A percentile compares a stretch with the other conserved stretches of the same genome.
Conservation (phyloP, 1,139 yeast species). For the Kodamaea suecica region DNA sequence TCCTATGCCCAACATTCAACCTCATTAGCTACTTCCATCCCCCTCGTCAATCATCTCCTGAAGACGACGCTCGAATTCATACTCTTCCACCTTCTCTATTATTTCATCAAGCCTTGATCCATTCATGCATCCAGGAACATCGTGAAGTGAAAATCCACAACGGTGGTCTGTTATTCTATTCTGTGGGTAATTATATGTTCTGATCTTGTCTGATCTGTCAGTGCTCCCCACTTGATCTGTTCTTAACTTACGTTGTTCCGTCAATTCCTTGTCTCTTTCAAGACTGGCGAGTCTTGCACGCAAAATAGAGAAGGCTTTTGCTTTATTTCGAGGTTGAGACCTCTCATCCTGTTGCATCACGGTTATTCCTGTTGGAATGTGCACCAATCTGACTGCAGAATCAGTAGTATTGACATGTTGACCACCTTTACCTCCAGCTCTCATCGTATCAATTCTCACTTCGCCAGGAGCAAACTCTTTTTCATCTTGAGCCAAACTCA, state of each 20-base stretch:
- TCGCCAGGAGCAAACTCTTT: slow-evolving; percentile 82
- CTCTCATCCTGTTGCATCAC: slow-evolving; percentile 94
- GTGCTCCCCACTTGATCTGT: slow-evolving; percentile 85
- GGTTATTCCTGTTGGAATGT: slow-evolving; percentile 84
- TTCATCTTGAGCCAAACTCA: slow-evolving; percentile 59
- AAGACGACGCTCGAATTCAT: slow-evolving; percentile 23
- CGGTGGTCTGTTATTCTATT: slow-evolving; percentile 93
- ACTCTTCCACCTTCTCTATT: slow-evolving; percentile 21
- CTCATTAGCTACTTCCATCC: too few relatives aligned
- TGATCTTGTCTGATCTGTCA: slow-evolving; percentile 86
- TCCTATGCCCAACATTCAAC: too few relatives aligned
- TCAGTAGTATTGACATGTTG: slow-evolving; percentile 98
- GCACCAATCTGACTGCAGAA: slow-evolving; percentile 92
- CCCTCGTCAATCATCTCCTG: slow-evolving; percentile 16
- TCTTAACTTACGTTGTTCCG: slow-evolving; percentile 63
- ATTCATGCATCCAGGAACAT: slow-evolving; percentile 73
- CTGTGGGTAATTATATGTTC: slow-evolving; percentile 92
- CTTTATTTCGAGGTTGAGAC: slow-evolving; percentile 92
- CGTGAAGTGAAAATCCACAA: slow-evolving; percentile 75
- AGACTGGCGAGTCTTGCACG: slow-evolving; percentile 81
- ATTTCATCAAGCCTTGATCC: slow-evolving; percentile 67
- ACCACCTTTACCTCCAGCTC: slow-evolving; percentile 98
- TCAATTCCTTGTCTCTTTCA: slow-evolving; percentile 64
- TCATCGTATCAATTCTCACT: slow-evolving; percentile 88
- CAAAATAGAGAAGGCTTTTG: slow-evolving; percentile 84